phyloP scores from a whole-genome alignment of 192 early-diverging fungal species.

The Oehlia diaphana region DNA sequence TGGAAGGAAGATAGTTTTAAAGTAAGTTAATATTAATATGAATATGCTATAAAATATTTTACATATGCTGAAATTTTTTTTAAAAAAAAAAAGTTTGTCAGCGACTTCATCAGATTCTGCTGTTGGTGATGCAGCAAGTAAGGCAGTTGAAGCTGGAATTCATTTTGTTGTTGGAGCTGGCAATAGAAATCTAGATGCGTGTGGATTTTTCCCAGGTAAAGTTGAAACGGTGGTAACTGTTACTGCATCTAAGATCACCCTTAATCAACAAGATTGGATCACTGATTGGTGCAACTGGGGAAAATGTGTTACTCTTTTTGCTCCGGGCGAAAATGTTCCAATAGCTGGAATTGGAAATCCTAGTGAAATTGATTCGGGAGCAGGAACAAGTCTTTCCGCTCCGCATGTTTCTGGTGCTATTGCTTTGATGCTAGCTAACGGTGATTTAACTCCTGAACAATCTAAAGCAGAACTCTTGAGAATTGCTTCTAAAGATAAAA shows the following conservation, averaged over 20 bases:
- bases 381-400: constrained; percentile 62
- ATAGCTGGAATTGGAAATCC: constrained; percentile 43
- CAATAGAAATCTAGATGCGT: constrained; percentile 57
- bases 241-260: constrained; percentile 34
- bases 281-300: constrained; percentile 56
- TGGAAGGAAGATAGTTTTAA: constrained; percentile 28
- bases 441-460: neutral
- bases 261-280: constrained; percentile 35
- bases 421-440: constrained; percentile 33
- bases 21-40: constrained; percentile 32
- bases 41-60: constrained; percentile 61
- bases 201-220: constrained; percentile 52
- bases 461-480: neutral
- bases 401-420: constrained; percentile 59
- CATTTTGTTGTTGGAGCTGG: constrained; percentile 61
- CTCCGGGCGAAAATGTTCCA: constrained; percentile 57
- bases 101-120: neutral
- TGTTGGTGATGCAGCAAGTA: constrained; percentile 18
- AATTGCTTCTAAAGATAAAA: neutral
- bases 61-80: constrained; percentile 49
- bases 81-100: constrained; percentile 16
- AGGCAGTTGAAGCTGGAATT: constrained; percentile 36
- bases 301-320: constrained; percentile 61
- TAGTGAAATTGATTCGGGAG: constrained; percentile 37
- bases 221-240: constrained; percentile 45